These are phyloP conservation scores for Pseudozyma sp. DNA, from an alignment of 1,284 basidiomycete genomes.

Conservation along the genomic window DNA sequence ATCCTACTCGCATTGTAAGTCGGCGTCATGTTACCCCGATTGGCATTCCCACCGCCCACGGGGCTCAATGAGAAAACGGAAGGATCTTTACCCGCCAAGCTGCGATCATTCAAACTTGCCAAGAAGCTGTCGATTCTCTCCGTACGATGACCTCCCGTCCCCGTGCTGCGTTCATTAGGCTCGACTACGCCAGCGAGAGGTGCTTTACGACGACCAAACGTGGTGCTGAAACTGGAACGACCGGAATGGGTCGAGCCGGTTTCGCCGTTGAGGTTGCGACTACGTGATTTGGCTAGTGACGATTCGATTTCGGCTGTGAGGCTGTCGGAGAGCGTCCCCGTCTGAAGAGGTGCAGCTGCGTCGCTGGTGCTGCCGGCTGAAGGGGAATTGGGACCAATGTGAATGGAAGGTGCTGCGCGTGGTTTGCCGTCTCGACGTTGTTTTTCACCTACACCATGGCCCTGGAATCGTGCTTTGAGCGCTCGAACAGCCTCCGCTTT, in stretches of 20 bases:
- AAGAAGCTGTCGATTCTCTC: constrained; percentile 51
- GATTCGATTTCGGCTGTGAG: constrained; percentile 40
- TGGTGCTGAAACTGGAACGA: constrained; percentile 45
- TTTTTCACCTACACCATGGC: constrained; percentile 45
- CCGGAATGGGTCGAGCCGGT: constrained; percentile 19
- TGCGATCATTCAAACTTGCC: constrained; percentile 42
- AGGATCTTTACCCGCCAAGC: constrained; percentile 15
- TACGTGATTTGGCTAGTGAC: constrained; percentile 27
- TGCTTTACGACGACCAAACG: constrained; percentile 36
- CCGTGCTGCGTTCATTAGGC: background rate
- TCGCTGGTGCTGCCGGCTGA: background rate
- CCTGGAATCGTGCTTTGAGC: constrained; percentile 52
- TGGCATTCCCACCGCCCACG: background rate
- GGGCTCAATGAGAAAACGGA: constrained; percentile 33
- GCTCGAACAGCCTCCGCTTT: constrained; percentile 57
- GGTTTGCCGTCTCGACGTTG: constrained; percentile 14
- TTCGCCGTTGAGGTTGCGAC: constrained; percentile 8
- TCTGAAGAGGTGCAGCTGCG: background rate
- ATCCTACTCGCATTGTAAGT: background rate
- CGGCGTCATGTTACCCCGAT: background rate
- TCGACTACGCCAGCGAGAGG: constrained; percentile 7
- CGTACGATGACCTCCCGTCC: constrained; percentile 1
- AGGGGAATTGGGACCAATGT: constrained; percentile 26
- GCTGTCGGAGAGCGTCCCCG: constrained; percentile 17
- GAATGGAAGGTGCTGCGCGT: constrained; percentile 25